Conservation (phyloP, 306 rosid genomes). For the Lagenaria siceraria region DNA sequence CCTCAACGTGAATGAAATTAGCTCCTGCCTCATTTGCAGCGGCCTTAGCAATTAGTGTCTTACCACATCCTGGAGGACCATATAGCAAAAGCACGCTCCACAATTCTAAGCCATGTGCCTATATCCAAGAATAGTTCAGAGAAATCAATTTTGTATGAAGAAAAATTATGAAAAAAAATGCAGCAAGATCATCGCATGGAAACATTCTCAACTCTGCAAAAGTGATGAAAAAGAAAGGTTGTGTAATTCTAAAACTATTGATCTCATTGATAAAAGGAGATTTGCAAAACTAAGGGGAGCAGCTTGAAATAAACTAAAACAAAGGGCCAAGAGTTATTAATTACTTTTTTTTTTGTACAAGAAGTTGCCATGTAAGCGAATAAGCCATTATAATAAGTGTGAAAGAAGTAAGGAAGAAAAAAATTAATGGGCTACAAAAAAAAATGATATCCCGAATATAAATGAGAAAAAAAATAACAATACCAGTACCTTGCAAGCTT, state of each 20-base stretch:
- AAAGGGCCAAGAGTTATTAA: too few species aligned
- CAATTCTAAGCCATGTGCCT: constrained; percentile 61
- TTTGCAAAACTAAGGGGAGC: background rate
- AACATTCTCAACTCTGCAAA: too few species aligned
- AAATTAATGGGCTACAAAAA: too few species aligned
- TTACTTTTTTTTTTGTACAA: too few species aligned
- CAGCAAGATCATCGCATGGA: too few species aligned
- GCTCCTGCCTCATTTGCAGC: constrained; percentile 89
- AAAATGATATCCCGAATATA: background rate
- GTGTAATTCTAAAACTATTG: too few species aligned
- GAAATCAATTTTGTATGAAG: background rate
- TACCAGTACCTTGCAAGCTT: constrained; percentile 53
- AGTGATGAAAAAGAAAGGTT: too few species aligned
- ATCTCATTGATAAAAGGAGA: background rate
- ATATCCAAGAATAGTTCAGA: constrained; percentile 11
- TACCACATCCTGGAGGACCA: constrained; percentile 97
- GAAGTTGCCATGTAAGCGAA: too few species aligned
- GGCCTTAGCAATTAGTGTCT: constrained; percentile 87
- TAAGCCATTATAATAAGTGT: too few species aligned
- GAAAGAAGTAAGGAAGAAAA: too few species aligned
- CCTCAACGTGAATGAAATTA: constrained; percentile 70
- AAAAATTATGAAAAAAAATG: too few species aligned
- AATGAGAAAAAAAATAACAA: background rate
- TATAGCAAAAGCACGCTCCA: constrained; percentile 73
- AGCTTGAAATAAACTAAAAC: background rate